These are phyloP conservation scores for Blastomyces gilchristii DNA, from an alignment of 2,329 filamentous ascomycete species.

Conservation along the genomic window DNA sequence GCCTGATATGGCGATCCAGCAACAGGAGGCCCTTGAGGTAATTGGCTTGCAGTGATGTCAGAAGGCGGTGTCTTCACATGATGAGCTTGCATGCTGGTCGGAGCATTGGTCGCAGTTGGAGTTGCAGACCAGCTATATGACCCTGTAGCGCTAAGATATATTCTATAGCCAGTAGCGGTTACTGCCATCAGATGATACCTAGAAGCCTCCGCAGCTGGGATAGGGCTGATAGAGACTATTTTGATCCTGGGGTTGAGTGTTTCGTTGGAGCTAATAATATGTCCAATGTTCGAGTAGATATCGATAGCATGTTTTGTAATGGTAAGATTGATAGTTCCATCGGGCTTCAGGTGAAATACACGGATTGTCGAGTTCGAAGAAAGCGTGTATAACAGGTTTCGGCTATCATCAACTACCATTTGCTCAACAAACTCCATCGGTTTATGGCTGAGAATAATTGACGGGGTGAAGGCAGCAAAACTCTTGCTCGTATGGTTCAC, in stretches of 20 bases:
- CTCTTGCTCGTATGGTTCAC: conserved; percentile 75
- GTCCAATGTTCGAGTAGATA: conserved; percentile 62
- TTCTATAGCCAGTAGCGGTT: conserved; percentile 78
- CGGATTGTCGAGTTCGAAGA: conserved; percentile 81
- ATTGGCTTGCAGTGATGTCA: conserved; percentile 23
- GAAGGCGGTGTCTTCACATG: conserved; percentile 87
- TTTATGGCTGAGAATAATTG: conserved; percentile 35
- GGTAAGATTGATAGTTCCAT: conserved; percentile 42
- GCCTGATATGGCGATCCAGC: conserved; percentile 21
- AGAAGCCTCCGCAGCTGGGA: conserved; percentile 70
- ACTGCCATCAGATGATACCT: conserved; percentile 83
- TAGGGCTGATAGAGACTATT: conserved; percentile 77
- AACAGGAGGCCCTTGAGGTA: conserved; percentile 15
- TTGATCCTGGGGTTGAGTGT: conserved; percentile 59
- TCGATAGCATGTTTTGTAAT: conserved; percentile 46
- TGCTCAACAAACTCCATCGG: conserved; percentile 57
- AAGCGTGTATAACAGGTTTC: conserved; percentile 81
- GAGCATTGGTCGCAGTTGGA: conserved; percentile 54
- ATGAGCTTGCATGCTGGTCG: conserved; percentile 94
- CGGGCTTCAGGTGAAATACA: conserved; percentile 72
- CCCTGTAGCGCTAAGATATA: conserved; percentile 84
- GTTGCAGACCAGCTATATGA: conserved; percentile 48
- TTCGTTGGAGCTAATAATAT: conserved; percentile 65
- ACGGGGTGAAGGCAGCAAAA: conserved; percentile 48
- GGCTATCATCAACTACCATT: conserved; percentile 78